Conservation (phyloP, 2,329 filamentous ascomycete species). For the Hymenoscyphus albidus region DNA sequence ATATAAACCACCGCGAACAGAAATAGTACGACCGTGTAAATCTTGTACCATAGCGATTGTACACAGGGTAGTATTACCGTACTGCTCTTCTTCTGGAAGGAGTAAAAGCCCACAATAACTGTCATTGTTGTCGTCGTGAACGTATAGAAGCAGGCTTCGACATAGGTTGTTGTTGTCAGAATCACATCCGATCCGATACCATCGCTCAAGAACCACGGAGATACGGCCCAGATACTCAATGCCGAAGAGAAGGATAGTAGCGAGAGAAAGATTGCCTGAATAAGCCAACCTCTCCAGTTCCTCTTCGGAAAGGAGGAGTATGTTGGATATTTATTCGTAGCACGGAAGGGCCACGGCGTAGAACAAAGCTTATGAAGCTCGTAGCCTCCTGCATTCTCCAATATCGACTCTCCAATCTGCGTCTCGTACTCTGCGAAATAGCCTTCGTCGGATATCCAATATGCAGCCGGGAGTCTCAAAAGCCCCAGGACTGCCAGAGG, state of each 20-base stretch:
- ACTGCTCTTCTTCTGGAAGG: not conserved
- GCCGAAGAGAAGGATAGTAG: not conserved
- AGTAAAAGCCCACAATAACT: not conserved
- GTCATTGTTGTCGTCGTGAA: not conserved
- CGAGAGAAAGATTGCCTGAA: not conserved
- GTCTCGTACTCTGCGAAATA: not conserved
- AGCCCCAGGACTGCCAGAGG: slow-evolving; percentile 2
- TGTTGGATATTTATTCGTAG: too few species aligned
- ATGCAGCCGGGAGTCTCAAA: slow-evolving; percentile 6
- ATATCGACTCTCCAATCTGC: too few species aligned
- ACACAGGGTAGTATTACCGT: slow-evolving; percentile 10
- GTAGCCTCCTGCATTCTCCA: too few species aligned
- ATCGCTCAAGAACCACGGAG: not conserved
- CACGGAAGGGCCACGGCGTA: too few species aligned
- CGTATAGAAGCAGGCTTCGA: not conserved
- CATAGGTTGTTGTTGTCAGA: not conserved
- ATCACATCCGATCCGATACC: too few species aligned
- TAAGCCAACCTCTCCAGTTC: not conserved
- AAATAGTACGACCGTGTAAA: slow-evolving; percentile 2
- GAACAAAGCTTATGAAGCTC: too few species aligned
- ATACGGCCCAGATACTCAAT: not conserved
- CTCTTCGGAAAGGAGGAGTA: not conserved
- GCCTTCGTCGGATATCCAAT: slow-evolving; percentile 9
- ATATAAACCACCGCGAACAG: not conserved
- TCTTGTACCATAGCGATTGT: slow-evolving; percentile 9